Evolutionary conservation across 768 basidiomycete genomes (phyloP).

Genomic region (Boletellus ananas): DNA sequence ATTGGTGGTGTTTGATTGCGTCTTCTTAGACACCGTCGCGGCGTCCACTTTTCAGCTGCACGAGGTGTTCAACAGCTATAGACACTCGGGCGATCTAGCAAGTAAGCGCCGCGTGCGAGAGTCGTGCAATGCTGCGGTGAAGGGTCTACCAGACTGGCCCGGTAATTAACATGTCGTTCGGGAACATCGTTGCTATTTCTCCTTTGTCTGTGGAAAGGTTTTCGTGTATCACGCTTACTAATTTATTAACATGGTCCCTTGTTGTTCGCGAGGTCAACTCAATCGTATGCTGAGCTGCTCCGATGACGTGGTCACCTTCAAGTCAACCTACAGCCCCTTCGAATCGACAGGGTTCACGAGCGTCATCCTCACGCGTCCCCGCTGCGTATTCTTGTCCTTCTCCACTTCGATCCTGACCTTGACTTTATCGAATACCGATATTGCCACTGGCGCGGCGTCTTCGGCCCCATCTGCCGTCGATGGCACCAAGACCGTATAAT

Average conservation of each 20-base stretch:
- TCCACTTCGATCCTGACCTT: slow-evolving; percentile 87
- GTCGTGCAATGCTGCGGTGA: slow-evolving; percentile 71
- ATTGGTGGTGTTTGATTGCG: background rate
- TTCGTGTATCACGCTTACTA: background rate
- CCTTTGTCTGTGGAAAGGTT: slow-evolving; percentile 2
- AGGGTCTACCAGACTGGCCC: slow-evolving; percentile 74
- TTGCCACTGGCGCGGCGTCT: background rate
- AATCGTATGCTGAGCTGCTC: background rate
- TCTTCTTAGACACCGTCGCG: slow-evolving; percentile 41
- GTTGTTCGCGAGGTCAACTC: background rate
- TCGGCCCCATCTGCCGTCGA: slow-evolving; percentile 9
- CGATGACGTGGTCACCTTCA: background rate
- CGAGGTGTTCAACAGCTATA: slow-evolving; percentile 69
- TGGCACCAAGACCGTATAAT: slow-evolving; percentile 78
- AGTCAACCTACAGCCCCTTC: slow-evolving; percentile 31
- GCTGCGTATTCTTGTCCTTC: slow-evolving; percentile 91
- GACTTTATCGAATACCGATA: slow-evolving; percentile 49
- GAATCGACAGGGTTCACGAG: slow-evolving; percentile 66
- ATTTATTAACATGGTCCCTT: slow-evolving; percentile 6
- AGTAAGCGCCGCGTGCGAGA: slow-evolving; percentile 76
- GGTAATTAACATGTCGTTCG: slow-evolving; percentile 16
- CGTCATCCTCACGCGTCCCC: slow-evolving; percentile 85
- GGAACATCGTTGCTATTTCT: background rate
- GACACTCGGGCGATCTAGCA: slow-evolving; percentile 66
- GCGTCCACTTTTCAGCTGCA: slow-evolving; percentile 74